phyloP scores from a whole-genome alignment of 2,329 filamentous ascomycete genomes.

The Colletotrichum shisoi region DNA sequence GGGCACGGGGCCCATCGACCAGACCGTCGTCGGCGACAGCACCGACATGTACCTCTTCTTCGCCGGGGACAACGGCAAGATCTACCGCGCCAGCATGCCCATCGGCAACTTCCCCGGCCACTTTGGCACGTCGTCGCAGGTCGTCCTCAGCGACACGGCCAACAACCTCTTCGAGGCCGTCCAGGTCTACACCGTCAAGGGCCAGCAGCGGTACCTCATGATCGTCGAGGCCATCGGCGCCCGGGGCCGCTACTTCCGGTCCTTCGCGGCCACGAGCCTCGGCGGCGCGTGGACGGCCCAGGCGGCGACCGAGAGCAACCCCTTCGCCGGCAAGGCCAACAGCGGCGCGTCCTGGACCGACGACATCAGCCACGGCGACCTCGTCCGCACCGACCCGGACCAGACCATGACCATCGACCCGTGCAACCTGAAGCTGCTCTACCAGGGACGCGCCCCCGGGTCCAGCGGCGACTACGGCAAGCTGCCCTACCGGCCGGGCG shows the following conservation, averaged over 20 bases:
- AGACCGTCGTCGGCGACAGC: conserved; percentile 69
- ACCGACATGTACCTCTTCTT: conserved; percentile 73
- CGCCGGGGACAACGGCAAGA: conserved; percentile 70
- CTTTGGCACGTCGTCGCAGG: conserved; percentile 62
- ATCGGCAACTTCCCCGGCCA: conserved; percentile 67
- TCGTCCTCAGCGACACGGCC: conserved; percentile 60
- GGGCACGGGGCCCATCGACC: conserved; percentile 66
- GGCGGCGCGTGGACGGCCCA: conserved; percentile 66
- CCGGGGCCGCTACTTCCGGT: conserved; percentile 70
- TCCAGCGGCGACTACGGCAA: conserved; percentile 57
- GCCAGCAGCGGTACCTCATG: conserved; percentile 68
- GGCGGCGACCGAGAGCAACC: conserved; percentile 62
- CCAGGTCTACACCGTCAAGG: conserved; percentile 68
- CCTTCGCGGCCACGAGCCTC: conserved; percentile 67
- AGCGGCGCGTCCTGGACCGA: conserved; percentile 71
- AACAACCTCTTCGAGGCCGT: conserved; percentile 72
- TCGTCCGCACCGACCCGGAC: conserved; percentile 64
- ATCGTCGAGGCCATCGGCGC: conserved; percentile 69
- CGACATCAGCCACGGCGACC: conserved; percentile 72
- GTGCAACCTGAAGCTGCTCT: conserved; percentile 71
- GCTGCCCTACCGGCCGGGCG: conserved; percentile 63
- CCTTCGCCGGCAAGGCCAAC: conserved; percentile 73
- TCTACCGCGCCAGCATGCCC: conserved; percentile 71
- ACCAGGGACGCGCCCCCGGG: conserved; percentile 63
- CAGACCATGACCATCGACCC: conserved; percentile 70